Base-by-base conservation (phyloP, 2,329 filamentous ascomycete genomes). In the Pochonia chlamydosporia region DNA sequence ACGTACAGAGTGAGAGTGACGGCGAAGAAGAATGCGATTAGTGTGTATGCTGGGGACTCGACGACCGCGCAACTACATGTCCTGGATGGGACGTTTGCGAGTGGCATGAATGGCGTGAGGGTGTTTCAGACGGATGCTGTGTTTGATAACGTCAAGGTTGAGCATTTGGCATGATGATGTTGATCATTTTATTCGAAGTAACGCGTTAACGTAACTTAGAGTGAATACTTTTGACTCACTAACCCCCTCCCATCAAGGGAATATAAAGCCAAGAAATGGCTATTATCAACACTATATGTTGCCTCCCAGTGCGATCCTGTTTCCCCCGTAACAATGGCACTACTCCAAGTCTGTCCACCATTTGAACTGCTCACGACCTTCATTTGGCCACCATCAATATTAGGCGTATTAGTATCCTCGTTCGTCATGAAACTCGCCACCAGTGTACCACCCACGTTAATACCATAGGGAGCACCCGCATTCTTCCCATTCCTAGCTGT, bases 351-450 rank as follows among this genome's bases (percentile, higher is more conserved):
- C 21, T 16, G 46, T 0, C 57, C 63, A 3, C 50, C 57, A 5
- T 62, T 56, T 7, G 52, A 44, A 20, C 60, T 64, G 0, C 55
- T 59, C 3, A 66, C 44, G 5, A 63, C 53, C 48, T 65, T 66
- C 54, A 64, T 62, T 28, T 47, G 8, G 6, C 44, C 48, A 18
- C 44, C 39, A 18, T 49, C 48, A 18, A 47, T 24, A 30, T 36
- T 39, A 60, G 56, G 11, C 52, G 58, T 28, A 36, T 59, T 58
- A 4, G 54, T 50, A 43, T 68, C 68, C 54, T 74, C 71, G 51
- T 74, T 65, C 1, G 70, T 73, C 59, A 70, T 69, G 56, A 74
- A 74, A 47, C 65, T 68, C 0, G 62, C 63, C 1, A 70, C 66
- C 7, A 75, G 54, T 1, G 60, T 68, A 7, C 64, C 66, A 2